Evolutionary conservation across 2,329 filamentous ascomycete genomes (phyloP), one percentile per base, ranked within the genome.

Genomic region (Fusarium drepaniforme): DNA sequence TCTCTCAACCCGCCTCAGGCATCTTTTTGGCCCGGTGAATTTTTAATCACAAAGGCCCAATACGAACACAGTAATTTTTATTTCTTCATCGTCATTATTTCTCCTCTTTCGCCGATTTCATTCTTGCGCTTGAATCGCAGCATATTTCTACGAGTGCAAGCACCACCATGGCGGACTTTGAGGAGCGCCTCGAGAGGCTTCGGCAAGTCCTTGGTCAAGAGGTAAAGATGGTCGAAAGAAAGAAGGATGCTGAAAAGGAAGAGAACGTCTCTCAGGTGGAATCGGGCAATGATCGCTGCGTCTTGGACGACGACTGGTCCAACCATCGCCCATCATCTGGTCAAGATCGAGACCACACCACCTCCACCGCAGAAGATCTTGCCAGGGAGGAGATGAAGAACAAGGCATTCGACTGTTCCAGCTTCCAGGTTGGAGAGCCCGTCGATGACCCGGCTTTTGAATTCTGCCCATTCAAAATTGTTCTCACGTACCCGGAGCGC

Each of bases 401-500:
- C 8, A 58, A 60, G 5, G 75, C 78, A 1, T 77, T 80, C 30
- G 78, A 82, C 64, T 75, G 60, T 51, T 72, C 73, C 8, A 42
- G 40, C 3, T 81, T 83, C 51, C 65, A 56, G 5, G 64, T 72
- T 9, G 81, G 80, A 1, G 73, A 83, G 25, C 61, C 74, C 3
- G 61, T 79, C 6, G 70, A 75, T 2, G 61, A 78, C 11, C 25
- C 49, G 13, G 61, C 77, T 1, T 79, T 83, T 18, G 59, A 65
- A 1, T 89, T 92, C 73, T 86, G 85, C 44, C 84, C 89, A 0
- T 90, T 88, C 85, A 83, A 84, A 28, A 83, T 90, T 0, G 82
- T 94, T 28, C 81, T 84, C 30, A 86, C 85, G 23, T 95, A 92
- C 76, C 90, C 90, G 0, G 86, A 89, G 72, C 86, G 83, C 65